Evolutionary conservation across 805 yeast species (phyloP).

Genomic region (Barnettozyma salicaria): DNA sequence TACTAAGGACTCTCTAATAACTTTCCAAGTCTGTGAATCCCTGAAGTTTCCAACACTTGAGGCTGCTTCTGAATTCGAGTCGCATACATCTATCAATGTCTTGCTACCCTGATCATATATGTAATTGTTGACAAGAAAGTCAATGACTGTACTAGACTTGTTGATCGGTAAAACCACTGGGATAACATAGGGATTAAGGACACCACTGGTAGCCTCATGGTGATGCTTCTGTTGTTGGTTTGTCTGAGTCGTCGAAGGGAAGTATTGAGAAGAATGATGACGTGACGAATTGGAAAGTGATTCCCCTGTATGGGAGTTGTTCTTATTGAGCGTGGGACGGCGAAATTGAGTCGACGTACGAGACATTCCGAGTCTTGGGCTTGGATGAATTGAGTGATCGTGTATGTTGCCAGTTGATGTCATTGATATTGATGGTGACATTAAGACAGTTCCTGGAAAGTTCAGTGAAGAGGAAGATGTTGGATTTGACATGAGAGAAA

Average conservation of each 20-base stretch:
- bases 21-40: slow-evolving; percentile 60
- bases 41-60: slow-evolving; percentile 43
- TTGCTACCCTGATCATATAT: slow-evolving; percentile 38
- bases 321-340: slow-evolving; percentile 17
- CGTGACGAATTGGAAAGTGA: slow-evolving; percentile 2
- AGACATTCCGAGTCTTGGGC: slow-evolving; percentile 25
- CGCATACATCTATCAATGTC: slow-evolving; percentile 41
- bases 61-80: slow-evolving; percentile 51
- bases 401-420: slow-evolving; percentile 3
- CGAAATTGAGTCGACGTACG: slow-evolving; percentile 17
- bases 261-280: slow-evolving; percentile 4
- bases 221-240: slow-evolving; percentile 3
- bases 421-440: slow-evolving; percentile 11
- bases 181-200: slow-evolving; percentile 20
- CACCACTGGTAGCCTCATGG: slow-evolving; percentile 13
- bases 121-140: slow-evolving; percentile 44
- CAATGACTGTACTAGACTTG: slow-evolving; percentile 31
- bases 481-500: slow-evolving; percentile 3
- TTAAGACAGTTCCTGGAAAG: slow-evolving; percentile 1
- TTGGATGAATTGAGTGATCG: slow-evolving; percentile 6
- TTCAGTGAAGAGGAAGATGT: slow-evolving; percentile 12
- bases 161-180: slow-evolving; percentile 24
- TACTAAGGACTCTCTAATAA: slow-evolving; percentile 43
- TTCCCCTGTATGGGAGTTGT: slow-evolving; percentile 15
- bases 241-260: slow-evolving; percentile 8